Base-by-base conservation (phyloP, 345 rosid species). In the Raphanus raphanistrum region DNA sequence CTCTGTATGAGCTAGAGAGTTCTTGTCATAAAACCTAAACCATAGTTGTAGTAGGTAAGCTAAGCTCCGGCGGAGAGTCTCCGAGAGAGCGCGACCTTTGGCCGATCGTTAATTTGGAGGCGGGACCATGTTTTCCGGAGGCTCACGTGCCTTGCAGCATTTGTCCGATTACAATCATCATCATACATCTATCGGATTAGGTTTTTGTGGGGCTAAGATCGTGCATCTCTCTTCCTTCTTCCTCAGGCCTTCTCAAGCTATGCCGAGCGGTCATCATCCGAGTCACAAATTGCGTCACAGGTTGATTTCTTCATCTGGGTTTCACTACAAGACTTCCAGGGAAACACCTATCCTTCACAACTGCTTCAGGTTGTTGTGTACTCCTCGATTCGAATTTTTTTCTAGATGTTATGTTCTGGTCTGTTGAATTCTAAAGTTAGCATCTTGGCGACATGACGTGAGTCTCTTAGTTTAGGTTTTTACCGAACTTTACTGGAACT, bases 91-190 rank as follows among this genome's bases (percentile, higher is more conserved):
- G 70, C 29, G 65, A 33, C 25, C 25, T 15, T 67, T 43, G 7
- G 35, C 57, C 17, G 11, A 12, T 74, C 35, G 54, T 21, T 1
- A 63, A 57, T n/a, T 10, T 58, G 4, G 61, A 52, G 74, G 25
- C 1, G 74, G 45, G 52, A 76, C 66, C 70, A 89, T 94, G 96
- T 73, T 87, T 82, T 76, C 87, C 52, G 84, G 97, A 66, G 89
- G 93, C 72, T 90, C 83, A 76, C 92, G 94, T 73, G 85, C 87
- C 55, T 83, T 89, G 32, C 92, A 81, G 36, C 90, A 86, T 82
- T 74, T 89, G 1, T 81, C 88, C 29, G 88, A 84, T 76, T 78
- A 68, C 79, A 64, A 77, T 27, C 82, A 78, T 29, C 73, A 78
- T 25, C 73, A 70, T 10, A 75, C 27, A 2, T 35, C 68, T 6